phyloP scores from a whole-genome alignment of 2,329 filamentous ascomycete genomes.

The Zopfia rhizophila region DNA sequence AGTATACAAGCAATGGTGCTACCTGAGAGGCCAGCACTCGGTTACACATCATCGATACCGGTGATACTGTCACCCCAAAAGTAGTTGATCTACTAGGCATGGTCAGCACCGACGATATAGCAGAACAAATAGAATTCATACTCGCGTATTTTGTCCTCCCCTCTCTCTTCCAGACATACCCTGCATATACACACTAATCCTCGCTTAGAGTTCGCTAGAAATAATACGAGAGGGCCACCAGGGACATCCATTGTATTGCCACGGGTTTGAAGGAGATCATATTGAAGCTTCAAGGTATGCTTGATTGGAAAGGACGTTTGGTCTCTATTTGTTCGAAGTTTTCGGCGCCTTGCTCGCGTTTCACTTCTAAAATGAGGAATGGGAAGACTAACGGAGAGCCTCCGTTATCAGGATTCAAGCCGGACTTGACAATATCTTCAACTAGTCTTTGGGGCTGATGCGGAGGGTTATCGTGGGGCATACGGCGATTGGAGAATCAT shows the following conservation, averaged over 20 bases:
- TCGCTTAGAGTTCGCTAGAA: constrained; percentile 27
- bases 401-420: constrained; percentile 24
- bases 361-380: constrained; percentile 32
- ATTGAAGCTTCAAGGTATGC: constrained; percentile 23
- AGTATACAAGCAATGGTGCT: too few relatives aligned
- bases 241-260: constrained; percentile 25
- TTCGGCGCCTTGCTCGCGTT: constrained; percentile 21
- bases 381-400: constrained; percentile 26
- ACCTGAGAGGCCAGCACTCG: too few relatives aligned
- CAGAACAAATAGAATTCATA: background rate
- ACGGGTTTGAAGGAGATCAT: constrained; percentile 15
- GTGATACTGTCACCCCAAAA: constrained; percentile 32
- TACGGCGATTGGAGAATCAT: constrained; percentile 13
- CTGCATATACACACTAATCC: constrained; percentile 30
- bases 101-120: background rate
- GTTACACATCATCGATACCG: constrained; percentile 19
- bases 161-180: constrained; percentile 12
- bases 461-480: constrained; percentile 10
- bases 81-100: constrained; percentile 13
- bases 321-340: constrained; percentile 27
- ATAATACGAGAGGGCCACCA: constrained; percentile 31
- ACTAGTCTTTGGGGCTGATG: background rate
- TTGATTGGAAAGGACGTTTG: constrained; percentile 29
- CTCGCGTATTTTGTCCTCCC: constrained; percentile 16
- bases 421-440: constrained; percentile 19